Conservation (phyloP, 179 eudicot species). For the Vitellaria paradoxa region DNA sequence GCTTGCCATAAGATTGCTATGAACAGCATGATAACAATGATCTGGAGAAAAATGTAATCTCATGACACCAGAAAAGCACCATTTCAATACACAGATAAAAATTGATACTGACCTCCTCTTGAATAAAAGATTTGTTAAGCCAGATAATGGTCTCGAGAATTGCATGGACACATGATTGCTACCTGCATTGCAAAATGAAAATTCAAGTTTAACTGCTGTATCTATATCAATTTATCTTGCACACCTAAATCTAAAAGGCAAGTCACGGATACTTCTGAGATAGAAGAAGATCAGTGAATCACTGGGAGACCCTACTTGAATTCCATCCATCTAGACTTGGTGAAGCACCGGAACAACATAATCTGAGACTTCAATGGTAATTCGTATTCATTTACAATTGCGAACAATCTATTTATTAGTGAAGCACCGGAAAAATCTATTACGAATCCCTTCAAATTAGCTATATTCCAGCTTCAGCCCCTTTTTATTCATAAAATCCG, state of each 20-base stretch:
- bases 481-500: no score
- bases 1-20: neutral
- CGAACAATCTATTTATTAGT: no score
- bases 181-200: constrained; percentile 35
- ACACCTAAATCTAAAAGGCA: neutral
- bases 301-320: no score
- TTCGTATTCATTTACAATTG: no score
- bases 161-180: constrained; percentile 53
- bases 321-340: no score
- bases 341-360: no score
- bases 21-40: neutral
- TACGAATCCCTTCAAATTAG: no score
- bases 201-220: neutral
- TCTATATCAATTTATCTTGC: neutral
- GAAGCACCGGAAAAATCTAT: no score
- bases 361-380: no score
- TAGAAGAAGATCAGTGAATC: no score
- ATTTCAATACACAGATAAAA: constrained; percentile 8
- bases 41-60: neutral
- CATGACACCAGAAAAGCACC: constrained; percentile 4
- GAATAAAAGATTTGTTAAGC: constrained; percentile 63
- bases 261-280: neutral
- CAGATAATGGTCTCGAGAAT: constrained; percentile 52
- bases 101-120: constrained; percentile 50
- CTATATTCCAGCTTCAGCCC: no score